phyloP scores from a whole-genome alignment of 2,329 filamentous ascomycete species.

The Colletotrichum coccodes region DNA sequence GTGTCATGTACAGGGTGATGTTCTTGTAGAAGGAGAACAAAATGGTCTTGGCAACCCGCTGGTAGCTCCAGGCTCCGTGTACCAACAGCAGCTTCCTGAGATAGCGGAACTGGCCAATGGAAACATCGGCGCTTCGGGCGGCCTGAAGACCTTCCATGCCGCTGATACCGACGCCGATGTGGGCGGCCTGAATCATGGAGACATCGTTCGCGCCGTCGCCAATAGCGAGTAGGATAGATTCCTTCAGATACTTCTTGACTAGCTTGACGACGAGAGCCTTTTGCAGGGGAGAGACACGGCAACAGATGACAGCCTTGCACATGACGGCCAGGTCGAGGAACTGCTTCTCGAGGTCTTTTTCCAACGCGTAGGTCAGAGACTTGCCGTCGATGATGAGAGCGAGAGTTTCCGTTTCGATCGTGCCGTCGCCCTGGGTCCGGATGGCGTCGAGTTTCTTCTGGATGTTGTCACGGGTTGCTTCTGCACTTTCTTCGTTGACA shows the following conservation, averaged over 20 bases:
- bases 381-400: constrained; percentile 97
- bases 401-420: constrained; percentile 84
- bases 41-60: constrained; percentile 96
- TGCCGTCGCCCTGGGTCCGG: constrained; percentile 80
- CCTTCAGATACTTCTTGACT: constrained; percentile 90
- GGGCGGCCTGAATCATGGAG: constrained; percentile 99
- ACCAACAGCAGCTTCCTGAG: constrained; percentile 93
- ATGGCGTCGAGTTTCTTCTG: constrained; percentile 95
- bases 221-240: constrained; percentile 92
- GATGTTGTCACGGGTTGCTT: constrained; percentile 86
- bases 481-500: constrained; percentile 87
- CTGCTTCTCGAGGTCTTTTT: constrained; percentile 91
- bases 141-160: constrained; percentile 97
- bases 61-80: constrained; percentile 97
- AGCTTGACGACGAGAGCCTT: constrained; percentile 98
- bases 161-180: constrained; percentile 97
- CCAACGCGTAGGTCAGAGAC: constrained; percentile 90
- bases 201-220: constrained; percentile 98
- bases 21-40: constrained; percentile 99
- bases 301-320: constrained; percentile 99
- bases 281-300: constrained; percentile 94
- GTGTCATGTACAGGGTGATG: constrained; percentile 97
- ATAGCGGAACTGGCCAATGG: constrained; percentile 95
- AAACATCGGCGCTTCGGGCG: constrained; percentile 92
- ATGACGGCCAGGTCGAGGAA: constrained; percentile 93